Conservation (phyloP, 148 eudicot species). For the Cornus kousa region DNA sequence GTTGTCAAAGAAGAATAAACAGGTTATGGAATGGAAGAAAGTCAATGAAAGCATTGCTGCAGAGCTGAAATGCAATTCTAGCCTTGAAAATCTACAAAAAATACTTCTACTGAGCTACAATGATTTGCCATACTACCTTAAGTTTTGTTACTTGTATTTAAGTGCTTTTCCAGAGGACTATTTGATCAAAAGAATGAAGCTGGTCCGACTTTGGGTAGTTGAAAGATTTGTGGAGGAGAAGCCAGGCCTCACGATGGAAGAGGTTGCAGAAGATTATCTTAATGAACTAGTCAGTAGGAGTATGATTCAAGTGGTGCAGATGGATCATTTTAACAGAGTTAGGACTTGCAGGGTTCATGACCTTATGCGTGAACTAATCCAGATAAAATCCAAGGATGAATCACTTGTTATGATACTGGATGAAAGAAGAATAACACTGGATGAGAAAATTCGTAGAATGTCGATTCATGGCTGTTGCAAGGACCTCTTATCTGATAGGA, state of each 20-base stretch:
- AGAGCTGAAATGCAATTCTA: conserved; percentile 7
- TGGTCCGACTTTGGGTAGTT: conserved; percentile 8
- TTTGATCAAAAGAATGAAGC: conserved; percentile 9
- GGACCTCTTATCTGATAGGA: neutral
- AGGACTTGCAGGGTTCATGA: conserved; percentile 2
- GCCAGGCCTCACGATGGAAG: conserved; percentile 4
- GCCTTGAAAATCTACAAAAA: conserved; percentile 2
- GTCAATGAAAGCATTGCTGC: conserved; percentile 10
- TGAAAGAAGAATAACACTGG: neutral
- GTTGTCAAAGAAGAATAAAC: conserved; percentile 7
- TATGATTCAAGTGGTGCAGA: conserved; percentile 13
- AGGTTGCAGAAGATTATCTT: conserved; percentile 15
- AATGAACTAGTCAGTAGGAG: conserved; percentile 14
- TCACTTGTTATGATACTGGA: neutral
- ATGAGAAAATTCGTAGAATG: conserved; percentile 6
- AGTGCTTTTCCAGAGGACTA: conserved; percentile 14
- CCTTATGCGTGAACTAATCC: conserved; percentile 4
- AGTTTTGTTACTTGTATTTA: conserved; percentile 13
- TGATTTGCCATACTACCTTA: conserved; percentile 13
- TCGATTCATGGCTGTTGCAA: conserved; percentile 2
- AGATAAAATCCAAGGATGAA: conserved; percentile 4
- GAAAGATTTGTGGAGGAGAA: conserved; percentile 13
- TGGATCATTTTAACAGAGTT: neutral
- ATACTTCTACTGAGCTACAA: conserved; percentile 10
- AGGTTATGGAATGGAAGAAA: conserved; percentile 6